phyloP scores from a whole-genome alignment of 2,329 filamentous ascomycete species.

The Venturia pyrina region DNA sequence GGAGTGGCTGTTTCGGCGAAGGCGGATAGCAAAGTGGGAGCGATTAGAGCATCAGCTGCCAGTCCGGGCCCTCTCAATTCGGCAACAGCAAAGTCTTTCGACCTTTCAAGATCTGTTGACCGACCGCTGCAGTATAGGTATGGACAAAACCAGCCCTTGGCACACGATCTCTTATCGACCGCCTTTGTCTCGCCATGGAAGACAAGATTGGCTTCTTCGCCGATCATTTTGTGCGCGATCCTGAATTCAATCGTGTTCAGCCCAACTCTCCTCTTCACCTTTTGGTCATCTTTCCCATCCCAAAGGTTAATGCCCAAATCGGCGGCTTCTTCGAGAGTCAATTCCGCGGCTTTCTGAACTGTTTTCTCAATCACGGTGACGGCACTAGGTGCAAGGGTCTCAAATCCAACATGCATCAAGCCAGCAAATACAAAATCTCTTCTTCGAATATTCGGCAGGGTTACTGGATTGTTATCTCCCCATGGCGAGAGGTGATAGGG shows the following conservation, averaged over 20 bases:
- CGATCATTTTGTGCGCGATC: constrained; percentile 32
- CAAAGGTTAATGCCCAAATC: background rate
- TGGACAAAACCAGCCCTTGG: constrained; percentile 30
- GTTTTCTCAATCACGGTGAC: background rate
- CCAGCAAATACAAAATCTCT: constrained; percentile 28
- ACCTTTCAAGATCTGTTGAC: constrained; percentile 23
- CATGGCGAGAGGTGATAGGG: constrained; percentile 25
- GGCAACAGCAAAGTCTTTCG: constrained; percentile 27
- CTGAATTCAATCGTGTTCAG: constrained; percentile 28
- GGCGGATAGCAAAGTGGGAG: constrained; percentile 2
- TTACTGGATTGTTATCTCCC: constrained; percentile 31
- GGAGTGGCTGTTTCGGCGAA: constrained; percentile 17
- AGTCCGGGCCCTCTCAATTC: constrained; percentile 29
- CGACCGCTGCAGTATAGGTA: constrained; percentile 26
- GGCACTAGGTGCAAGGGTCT: background rate
- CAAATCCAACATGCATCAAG: constrained; percentile 3
- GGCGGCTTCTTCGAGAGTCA: background rate
- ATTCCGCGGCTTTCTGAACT: background rate
- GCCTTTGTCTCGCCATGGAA: constrained; percentile 22
- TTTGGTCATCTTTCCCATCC: constrained; percentile 24
- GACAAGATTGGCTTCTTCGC: constrained; percentile 27
- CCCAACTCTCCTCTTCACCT: constrained; percentile 14
- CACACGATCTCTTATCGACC: constrained; percentile 20
- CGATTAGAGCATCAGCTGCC: constrained; percentile 8
- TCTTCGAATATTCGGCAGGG: constrained; percentile 29